phyloP scores from a whole-genome alignment of 2,329 filamentous ascomycete genomes.

The Fusarium buxicola region DNA sequence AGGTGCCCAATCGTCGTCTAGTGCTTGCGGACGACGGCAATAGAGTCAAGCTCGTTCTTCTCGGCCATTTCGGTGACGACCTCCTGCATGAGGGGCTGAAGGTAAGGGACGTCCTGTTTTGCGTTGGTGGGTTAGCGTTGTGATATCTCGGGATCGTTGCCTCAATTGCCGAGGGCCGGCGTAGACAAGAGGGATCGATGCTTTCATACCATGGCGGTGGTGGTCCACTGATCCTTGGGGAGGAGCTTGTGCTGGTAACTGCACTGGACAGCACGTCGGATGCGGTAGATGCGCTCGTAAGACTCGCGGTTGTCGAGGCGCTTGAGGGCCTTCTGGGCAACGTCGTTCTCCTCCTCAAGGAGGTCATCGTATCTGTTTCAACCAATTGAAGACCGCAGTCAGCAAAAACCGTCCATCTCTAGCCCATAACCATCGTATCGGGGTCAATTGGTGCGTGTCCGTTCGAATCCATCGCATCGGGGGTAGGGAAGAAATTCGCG shows the following conservation, averaged over 20 bases:
- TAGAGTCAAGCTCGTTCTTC: constrained; percentile 63
- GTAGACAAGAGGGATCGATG: not conserved
- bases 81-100: constrained; percentile 64
- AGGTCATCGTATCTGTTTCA: constrained; percentile 86
- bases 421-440: constrained; percentile 4
- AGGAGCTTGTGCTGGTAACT: constrained; percentile 73
- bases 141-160: constrained; percentile 32
- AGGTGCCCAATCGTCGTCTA: constrained; percentile 43
- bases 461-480: constrained; percentile 6
- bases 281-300: constrained; percentile 97
- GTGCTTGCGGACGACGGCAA: constrained; percentile 63
- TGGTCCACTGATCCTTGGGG: constrained; percentile 71
- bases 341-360: constrained; percentile 91
- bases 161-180: constrained; percentile 34
- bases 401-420: constrained; percentile 31
- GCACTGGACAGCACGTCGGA: constrained; percentile 92
- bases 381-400: constrained; percentile 35
- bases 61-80: constrained; percentile 63
- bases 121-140: constrained; percentile 31
- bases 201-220: constrained; percentile 61
- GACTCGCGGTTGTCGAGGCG: constrained; percentile 89
- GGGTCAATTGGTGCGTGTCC: constrained; percentile 37
- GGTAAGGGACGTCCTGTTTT: constrained; percentile 64
- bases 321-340: constrained; percentile 87
- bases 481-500: constrained; percentile 42